Percentiles rank a stretch among this genome's conserved stretches.
Evolutionary conservation across 2,329 filamentous ascomycete genomes (phyloP).

Genomic region (Botrytis deweyae): DNA sequence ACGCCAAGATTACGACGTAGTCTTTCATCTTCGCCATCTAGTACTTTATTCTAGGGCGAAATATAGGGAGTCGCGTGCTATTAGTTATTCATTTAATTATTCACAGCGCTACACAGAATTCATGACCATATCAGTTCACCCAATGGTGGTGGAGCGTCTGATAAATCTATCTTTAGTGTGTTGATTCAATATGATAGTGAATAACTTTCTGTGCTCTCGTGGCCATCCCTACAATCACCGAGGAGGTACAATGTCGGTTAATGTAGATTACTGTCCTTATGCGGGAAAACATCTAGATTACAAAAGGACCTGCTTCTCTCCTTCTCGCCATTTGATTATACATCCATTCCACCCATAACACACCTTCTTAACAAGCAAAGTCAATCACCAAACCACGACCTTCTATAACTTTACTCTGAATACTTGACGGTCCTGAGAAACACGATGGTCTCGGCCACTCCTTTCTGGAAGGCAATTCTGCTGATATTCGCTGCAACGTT

Average conservation of each 20-base stretch:
- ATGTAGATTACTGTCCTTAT: background rate
- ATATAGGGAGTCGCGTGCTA: background rate
- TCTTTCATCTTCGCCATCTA: background rate
- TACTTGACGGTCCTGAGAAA: background rate
- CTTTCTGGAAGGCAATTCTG: background rate
- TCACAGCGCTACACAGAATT: background rate
- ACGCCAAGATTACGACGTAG: background rate
- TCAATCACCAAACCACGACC: background rate
- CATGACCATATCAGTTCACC: background rate
- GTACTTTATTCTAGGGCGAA: background rate
- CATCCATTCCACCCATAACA: background rate
- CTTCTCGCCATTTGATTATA: background rate
- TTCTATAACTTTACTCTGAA: background rate
- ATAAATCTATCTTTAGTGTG: background rate
- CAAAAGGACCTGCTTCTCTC: background rate
- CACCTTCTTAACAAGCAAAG: background rate
- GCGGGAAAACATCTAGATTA: background rate
- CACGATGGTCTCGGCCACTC: background rate
- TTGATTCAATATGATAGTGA: background rate
- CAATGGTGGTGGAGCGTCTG: background rate
- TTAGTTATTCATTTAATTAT: background rate
- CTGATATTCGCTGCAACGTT: constrained; percentile 10
- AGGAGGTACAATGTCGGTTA: background rate
- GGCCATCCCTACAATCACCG: background rate
- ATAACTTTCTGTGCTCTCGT: background rate